Percentiles rank a stretch among this genome's conserved stretches.
These are phyloP conservation scores for Prunella vulgaris DNA, from an alignment of 257 asterid species.

Conservation along the genomic window DNA sequence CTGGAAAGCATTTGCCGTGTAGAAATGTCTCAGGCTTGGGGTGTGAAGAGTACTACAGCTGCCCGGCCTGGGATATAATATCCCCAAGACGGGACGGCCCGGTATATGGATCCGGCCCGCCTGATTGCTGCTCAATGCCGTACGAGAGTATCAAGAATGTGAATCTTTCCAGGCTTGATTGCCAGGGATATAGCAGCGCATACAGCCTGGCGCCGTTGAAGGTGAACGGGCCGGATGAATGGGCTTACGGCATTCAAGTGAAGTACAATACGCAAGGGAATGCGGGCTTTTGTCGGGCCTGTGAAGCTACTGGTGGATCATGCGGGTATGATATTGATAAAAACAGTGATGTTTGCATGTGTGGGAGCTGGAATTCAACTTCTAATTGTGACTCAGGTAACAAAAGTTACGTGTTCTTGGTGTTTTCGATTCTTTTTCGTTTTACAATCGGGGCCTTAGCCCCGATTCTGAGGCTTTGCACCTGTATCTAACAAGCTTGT, in stretches of 20 bases:
- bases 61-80: slow-evolving; percentile 77
- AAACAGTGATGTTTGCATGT: slow-evolving; percentile 57
- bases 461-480: neutral
- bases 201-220: slow-evolving; percentile 76
- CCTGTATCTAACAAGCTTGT: neutral
- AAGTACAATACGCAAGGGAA: slow-evolving; percentile 54
- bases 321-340: slow-evolving; percentile 62
- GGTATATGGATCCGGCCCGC: slow-evolving; percentile 68
- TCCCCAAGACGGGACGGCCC: slow-evolving; percentile 39
- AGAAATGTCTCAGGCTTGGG: slow-evolving; percentile 84
- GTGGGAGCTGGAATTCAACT: slow-evolving; percentile 81
- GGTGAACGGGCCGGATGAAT: slow-evolving; percentile 57
- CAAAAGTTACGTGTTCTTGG: neutral
- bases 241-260: slow-evolving; percentile 88
- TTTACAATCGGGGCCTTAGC: too few relatives aligned
- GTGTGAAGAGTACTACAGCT: slow-evolving; percentile 75
- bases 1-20: slow-evolving; percentile 66
- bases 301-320: slow-evolving; percentile 87
- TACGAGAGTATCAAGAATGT: slow-evolving; percentile 50
- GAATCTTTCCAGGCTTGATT: slow-evolving; percentile 69
- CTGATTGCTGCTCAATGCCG: slow-evolving; percentile 71
- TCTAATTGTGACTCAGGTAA: slow-evolving; percentile 82
- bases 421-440: neutral
- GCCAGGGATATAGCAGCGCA: slow-evolving; percentile 95
- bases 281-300: slow-evolving; percentile 64